Evolutionary conservation across 495 filamentous ascomycete genomes (phyloP).

Genomic region (Tuber melanosporum): DNA sequence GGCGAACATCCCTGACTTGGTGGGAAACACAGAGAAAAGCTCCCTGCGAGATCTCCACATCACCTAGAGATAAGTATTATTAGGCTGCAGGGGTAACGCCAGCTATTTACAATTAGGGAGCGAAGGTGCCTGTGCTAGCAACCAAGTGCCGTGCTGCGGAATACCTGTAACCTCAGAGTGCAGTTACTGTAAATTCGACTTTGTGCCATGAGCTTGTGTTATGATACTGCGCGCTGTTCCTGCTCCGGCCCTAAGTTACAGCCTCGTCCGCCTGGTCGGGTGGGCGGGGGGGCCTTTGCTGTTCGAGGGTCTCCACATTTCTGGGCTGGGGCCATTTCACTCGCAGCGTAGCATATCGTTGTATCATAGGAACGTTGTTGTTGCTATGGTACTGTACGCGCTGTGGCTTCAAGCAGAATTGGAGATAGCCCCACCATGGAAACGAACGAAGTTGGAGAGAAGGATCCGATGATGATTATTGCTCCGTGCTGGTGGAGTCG

Average conservation of each 20-base stretch:
- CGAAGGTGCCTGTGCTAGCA: too few species aligned
- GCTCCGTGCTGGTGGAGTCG: neutral
- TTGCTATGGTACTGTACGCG: neutral
- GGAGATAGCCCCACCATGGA: neutral
- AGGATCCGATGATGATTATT: neutral
- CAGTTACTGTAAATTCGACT: neutral
- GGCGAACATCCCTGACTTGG: too few species aligned
- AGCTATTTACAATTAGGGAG: too few species aligned
- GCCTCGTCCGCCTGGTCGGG: neutral
- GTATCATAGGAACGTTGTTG: neutral
- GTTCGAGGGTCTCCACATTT: neutral
- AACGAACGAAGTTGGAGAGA: neutral
- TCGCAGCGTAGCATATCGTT: neutral
- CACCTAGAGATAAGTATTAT: too few species aligned
- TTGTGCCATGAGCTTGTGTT: neutral
- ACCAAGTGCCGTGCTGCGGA: neutral
- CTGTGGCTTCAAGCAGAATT: neutral
- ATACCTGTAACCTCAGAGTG: neutral
- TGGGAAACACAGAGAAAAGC: too few species aligned
- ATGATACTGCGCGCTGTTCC: neutral
- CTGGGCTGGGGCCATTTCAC: too few species aligned
- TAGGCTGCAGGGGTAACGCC: too few species aligned
- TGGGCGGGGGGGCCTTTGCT: neutral
- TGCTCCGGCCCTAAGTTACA: neutral
- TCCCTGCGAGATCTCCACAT: too few species aligned